Evolutionary conservation across 495 filamentous ascomycete genomes (phyloP), one percentile per base, ranked within the genome.

Genomic region (Viridothelium virens): DNA sequence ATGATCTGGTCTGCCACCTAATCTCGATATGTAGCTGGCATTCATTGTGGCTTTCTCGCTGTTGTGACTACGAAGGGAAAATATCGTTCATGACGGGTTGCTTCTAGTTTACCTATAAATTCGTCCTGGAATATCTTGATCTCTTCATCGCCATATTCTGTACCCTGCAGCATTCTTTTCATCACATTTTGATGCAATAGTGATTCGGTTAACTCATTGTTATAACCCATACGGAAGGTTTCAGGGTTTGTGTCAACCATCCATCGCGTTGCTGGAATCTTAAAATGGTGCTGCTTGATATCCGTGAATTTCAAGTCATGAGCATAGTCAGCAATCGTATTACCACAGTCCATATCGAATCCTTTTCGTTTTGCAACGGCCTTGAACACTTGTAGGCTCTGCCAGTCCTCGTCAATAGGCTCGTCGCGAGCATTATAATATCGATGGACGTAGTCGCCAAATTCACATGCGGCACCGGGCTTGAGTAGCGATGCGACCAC

Each of bases 401-500:
- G 33, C 53, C 53, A 59, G 18, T 59, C 31, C 18, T 59, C 18
- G 5, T 14, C 53, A 33, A 59, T 7, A 9, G 31, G 53, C 31
- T 36, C 18, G 36, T 59, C 53, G 5, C 31, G 18, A 7, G 53
- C n/a, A 14, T 34, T 33, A 9, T 36, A 34, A 59, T 59, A 59
- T 36, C 53, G 25, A 18, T 34, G 31, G 53, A 36, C 31, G 31
- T 59, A 59, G 31, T 59, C 53, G 5, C 31, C 18, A 36, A 36
- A 36, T 36, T 59, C 53, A 36, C 53, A 59, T 34, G 53, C 18
- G 33, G 5, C 62, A 34, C 62, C 62, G n/a, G 62, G 36, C 62
- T 63, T 63, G 36, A 63, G 62, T 31, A 63, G 44, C n/a, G 36
- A 63, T 2, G 62, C 36, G 10, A 63, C 62, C 11, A 38, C 25